Base-by-base conservation (phyloP, 192 early-diverging fungal species). In the Linnemannia schmuckeri region DNA sequence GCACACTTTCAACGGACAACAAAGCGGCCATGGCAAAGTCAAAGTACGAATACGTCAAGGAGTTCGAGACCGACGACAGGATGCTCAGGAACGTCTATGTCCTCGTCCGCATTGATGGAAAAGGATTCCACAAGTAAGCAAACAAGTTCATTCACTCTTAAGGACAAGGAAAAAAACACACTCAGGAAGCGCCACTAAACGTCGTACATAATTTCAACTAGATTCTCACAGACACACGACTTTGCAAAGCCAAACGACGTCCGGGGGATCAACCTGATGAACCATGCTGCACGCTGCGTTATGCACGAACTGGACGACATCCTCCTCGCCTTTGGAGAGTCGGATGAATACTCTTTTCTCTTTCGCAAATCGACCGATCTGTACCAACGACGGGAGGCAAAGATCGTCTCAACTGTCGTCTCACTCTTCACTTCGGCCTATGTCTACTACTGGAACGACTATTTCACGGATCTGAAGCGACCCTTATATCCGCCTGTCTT, bases 71-170 rank as follows among this genome's bases (percentile, higher is more conserved):
- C 30, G 91, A 95, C 76, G 92, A 93, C 78, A 90, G 88, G 9
- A 90, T 98, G 17, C 92, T 99, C 54, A 95, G 96, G 35, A 96
- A 95, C 79, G 97, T 96, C 44, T 99, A 91, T 90, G 86, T 99
- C 63, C 96, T 98, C 40, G 95, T 99, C 37, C 95, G 98, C 63
- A 91, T 99, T 52, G 98, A 99, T 81, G 98, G 98, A 12, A 94
- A 96, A 77, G 92, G 94, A 70, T 99, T 96, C 90, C 97, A 96
- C 88, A 93, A 90, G 92, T 92, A 91, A 46, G n/a, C n/a, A 13
- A 30, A 33, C 30, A 12, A 5, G 30, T 3, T 33, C 27, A 33
- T 77, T 69, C 61, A 35, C 24, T 66, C 27, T 1, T 1, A 33
- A 61, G 12, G 27, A 12, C 12, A 66, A 66, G 10, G 1, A 66